Evolutionary conservation across 169 alveolate genomes (phyloP).

Genomic region (Plasmodium malariae): DNA sequence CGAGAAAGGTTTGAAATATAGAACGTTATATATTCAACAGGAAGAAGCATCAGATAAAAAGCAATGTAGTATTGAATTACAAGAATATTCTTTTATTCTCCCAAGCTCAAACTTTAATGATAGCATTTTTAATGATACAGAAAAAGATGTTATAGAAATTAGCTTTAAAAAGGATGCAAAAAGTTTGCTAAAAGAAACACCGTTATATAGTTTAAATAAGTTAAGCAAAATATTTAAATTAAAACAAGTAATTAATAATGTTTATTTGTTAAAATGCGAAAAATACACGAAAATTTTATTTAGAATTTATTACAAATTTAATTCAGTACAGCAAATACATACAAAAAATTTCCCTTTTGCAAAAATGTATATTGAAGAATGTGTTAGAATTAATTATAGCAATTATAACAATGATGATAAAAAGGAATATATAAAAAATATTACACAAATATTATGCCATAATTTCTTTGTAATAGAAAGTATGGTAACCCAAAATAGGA

Average conservation of each 20-base stretch:
- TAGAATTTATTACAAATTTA: neutral
- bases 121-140: neutral
- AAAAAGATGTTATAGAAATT: neutral
- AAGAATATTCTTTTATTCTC: too few relatives aligned
- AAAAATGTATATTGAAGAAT: neutral
- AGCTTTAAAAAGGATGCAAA: neutral
- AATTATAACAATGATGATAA: neutral
- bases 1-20: neutral
- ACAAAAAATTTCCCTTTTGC: neutral
- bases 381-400: neutral
- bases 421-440: neutral
- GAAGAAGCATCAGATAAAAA: neutral
- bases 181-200: neutral
- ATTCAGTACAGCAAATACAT: neutral
- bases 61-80: too few relatives aligned
- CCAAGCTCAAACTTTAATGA: too few relatives aligned
- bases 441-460: constrained; percentile 1
- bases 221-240: neutral
- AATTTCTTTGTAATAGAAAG: neutral
- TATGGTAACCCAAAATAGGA: neutral
- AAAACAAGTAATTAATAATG: neutral
- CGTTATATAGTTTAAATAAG: neutral
- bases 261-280: neutral
- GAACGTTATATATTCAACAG: too few relatives aligned
- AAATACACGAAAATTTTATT: neutral